Percentiles rank a stretch among this genome's conserved stretches.
These are phyloP conservation scores for Hyaloperonospora arabidopsidis DNA, from an alignment of 352 stramenopile genomes.

Conservation along the genomic window DNA sequence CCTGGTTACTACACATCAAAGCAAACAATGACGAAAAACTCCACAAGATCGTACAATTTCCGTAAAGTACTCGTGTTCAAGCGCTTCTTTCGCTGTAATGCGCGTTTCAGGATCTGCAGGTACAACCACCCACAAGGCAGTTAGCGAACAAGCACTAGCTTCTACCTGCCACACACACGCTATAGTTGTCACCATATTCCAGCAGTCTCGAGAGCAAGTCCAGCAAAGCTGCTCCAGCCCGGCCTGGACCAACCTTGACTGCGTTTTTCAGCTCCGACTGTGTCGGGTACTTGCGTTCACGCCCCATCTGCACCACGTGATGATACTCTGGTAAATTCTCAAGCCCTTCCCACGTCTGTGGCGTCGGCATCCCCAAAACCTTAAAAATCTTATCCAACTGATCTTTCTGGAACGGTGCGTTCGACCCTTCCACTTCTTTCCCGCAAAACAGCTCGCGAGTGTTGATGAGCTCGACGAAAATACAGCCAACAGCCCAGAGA, in stretches of 20 bases:
- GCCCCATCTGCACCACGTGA: constrained; percentile 77
- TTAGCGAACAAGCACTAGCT: neutral
- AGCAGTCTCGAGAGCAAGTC: constrained; percentile 70
- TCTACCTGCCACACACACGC: neutral
- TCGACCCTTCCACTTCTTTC: constrained; percentile 82
- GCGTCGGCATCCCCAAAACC: constrained; percentile 80
- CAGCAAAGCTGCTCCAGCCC: constrained; percentile 60
- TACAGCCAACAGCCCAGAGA: constrained; percentile 94
- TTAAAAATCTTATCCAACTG: constrained; percentile 89
- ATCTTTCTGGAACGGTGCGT: constrained; percentile 86
- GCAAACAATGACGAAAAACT: neutral
- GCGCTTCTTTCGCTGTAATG: constrained; percentile 86
- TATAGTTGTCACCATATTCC: constrained; percentile 56
- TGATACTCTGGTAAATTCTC: constrained; percentile 79
- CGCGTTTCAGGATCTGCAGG: constrained; percentile 74
- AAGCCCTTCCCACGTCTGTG: constrained; percentile 76
- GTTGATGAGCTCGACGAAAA: constrained; percentile 91
- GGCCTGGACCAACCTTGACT: constrained; percentile 74
- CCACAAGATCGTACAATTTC: constrained; percentile 55
- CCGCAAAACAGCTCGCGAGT: constrained; percentile 80
- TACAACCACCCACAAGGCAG: too few relatives aligned
- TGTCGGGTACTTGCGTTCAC: constrained; percentile 77
- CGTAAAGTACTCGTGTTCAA: constrained; percentile 92
- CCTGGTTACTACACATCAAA: constrained; percentile 1
- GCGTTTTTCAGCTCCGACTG: constrained; percentile 80